Evolutionary conservation across 331 rosid species (phyloP).

Genomic region (Cydonia oblonga): DNA sequence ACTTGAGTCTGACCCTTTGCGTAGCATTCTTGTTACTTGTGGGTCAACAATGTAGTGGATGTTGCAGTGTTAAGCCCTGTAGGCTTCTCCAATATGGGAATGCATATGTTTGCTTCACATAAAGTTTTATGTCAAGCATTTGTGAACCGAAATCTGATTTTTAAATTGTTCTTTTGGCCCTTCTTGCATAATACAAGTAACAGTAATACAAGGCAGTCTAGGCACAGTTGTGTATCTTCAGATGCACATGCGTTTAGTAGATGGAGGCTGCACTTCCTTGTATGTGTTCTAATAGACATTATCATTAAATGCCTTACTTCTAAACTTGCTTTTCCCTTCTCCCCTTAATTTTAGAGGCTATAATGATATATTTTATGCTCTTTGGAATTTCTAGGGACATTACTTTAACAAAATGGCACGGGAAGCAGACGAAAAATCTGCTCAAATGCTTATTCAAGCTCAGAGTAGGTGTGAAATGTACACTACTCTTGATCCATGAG

Average conservation of each 20-base stretch:
- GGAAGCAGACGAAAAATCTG: slow-evolving; percentile 29
- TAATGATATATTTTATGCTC: not conserved
- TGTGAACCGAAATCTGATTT: not conserved
- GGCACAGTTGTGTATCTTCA: not conserved
- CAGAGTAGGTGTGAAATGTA: slow-evolving; percentile 11
- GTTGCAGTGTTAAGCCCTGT: not conserved
- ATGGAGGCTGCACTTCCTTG: not conserved
- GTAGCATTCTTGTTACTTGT: not conserved
- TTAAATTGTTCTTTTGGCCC: not conserved
- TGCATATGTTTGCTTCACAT: not conserved
- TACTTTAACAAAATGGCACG: slow-evolving; percentile 18
- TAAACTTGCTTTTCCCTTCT: not conserved
- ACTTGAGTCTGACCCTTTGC: not conserved
- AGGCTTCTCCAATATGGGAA: not conserved
- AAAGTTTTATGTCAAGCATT: not conserved
- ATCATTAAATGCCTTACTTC: not conserved
- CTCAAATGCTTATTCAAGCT: slow-evolving; percentile 16
- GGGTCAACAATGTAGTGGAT: not conserved
- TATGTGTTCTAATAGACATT: not conserved
- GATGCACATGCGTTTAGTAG: not conserved
- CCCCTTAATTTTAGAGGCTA: not conserved
- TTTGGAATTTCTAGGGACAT: slow-evolving; percentile 17
- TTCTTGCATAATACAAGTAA: not conserved
- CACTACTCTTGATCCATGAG: not conserved
- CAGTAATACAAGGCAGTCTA: not conserved